These are phyloP conservation scores for Botrytis tulipae DNA, from an alignment of 2,329 filamentous ascomycete species.

Conservation along the genomic window DNA sequence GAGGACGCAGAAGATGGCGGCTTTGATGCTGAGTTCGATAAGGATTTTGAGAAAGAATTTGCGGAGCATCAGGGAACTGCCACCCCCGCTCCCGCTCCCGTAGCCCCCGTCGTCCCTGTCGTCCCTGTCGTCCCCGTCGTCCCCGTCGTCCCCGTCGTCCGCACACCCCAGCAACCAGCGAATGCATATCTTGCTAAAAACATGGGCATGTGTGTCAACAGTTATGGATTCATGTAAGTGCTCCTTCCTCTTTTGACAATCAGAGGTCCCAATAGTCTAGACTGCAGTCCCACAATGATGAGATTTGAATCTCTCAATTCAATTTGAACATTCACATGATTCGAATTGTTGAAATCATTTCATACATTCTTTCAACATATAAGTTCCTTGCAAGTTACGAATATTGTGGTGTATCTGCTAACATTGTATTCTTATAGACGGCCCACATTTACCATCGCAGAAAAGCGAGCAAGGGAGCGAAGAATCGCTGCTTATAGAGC, in stretches of 20 bases:
- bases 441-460: not conserved
- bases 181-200: rapidly evolving
- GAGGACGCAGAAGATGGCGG: not conserved
- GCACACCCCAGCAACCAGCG: too few species aligned
- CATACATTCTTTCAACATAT: not conserved
- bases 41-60: too few species aligned
- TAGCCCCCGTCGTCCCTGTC: too few species aligned
- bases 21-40: too few species aligned
- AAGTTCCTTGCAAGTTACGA: rapidly evolving
- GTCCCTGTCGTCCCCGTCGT: too few species aligned
- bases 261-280: not conserved
- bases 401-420: not conserved
- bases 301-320: rapidly evolving
- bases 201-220: not conserved
- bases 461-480: not conserved
- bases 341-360: not conserved
- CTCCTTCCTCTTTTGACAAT: not conserved
- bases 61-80: too few species aligned
- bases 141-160: too few species aligned
- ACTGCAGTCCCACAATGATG: not conserved
- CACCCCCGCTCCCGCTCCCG: too few species aligned
- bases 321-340: not conserved
- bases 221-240: not conserved
- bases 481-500: not conserved
- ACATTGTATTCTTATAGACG: not conserved